Evolutionary conservation across 1,139 yeast genomes (phyloP), one percentile per base, ranked within the genome.

Genomic region (Blastobotrys proliferans): DNA sequence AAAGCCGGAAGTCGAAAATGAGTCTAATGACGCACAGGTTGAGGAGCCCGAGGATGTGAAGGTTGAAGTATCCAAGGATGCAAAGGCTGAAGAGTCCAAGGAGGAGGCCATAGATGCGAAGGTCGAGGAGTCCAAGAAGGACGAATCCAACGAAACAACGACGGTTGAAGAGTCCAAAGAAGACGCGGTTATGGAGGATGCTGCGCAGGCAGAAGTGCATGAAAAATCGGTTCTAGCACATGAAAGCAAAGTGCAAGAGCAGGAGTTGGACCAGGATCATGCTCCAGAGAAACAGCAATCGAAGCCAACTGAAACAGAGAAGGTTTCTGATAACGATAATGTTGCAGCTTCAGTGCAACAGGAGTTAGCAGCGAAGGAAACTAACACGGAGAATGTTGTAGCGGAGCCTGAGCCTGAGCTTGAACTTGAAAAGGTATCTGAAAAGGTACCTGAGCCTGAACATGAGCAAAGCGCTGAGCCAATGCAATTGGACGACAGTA

Each of bases 61-160:
- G 14, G 33, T 26, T n/a, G 30, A 13, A 6, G 29, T 24, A 26
- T 13, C 28, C 8, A 5, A n/a, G 30, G 41, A 19, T 16, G 37
- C 27, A n/a, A 18, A 22, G 21, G 43, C 35, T 22, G 38, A 43
- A 11, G 38, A 39, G 35, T 35, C 20, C 18, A 37, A 43, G 33
- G 38, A 35, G n/a, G 41, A 37, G 19, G 32, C 40, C 22, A 5
- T 27, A n/a, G 13, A 27, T 6, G 30, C 9, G 8, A 11, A 27
- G 30, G 5, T 27, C 13, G 13, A 11, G n/a, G 30, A 22, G 26
- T 11, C 13, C 13, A 6, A 27, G 30, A n/a, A 6, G 30, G 30
- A 27, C 5, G 30, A 8, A 27, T 8, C 9, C 13, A n/a, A 11
- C 13, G 13, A 6, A 5, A 6, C 13, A 8, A 11, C 8, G 8